These are phyloP conservation scores for Yamadazyma akitaensis DNA, from an alignment of 805 yeast genomes.

Conservation along the genomic window DNA sequence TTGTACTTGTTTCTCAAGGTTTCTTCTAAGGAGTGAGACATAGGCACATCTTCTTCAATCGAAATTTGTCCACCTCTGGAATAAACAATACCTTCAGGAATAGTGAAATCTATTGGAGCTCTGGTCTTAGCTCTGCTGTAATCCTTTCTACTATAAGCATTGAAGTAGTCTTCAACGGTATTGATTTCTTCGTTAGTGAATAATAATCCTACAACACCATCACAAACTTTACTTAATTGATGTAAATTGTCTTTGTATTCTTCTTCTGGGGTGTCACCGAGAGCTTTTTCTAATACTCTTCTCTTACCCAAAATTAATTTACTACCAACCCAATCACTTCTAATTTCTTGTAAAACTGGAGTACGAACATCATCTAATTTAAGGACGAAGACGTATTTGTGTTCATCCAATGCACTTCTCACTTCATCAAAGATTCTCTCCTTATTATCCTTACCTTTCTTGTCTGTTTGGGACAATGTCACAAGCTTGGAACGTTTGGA, in stretches of 20 bases:
- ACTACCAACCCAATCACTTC: slow-evolving; percentile 91
- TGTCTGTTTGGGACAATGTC: slow-evolving; percentile 92
- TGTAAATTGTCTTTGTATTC: slow-evolving; percentile 86
- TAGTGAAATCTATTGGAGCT: slow-evolving; percentile 76
- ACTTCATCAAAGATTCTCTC: slow-evolving; percentile 88
- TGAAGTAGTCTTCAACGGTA: slow-evolving; percentile 87
- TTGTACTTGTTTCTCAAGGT: slow-evolving; percentile 85
- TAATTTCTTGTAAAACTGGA: slow-evolving; percentile 88
- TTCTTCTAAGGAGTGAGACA: slow-evolving; percentile 94
- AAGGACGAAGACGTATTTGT: slow-evolving; percentile 79
- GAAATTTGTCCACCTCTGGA: slow-evolving; percentile 95
- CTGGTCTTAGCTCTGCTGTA: slow-evolving; percentile 85
- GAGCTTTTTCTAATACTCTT: slow-evolving; percentile 87
- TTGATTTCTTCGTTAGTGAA: slow-evolving; percentile 87
- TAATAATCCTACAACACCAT: slow-evolving; percentile 83
- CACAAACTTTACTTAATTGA: slow-evolving; percentile 57
- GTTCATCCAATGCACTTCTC: slow-evolving; percentile 74
- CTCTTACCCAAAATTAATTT: slow-evolving; percentile 87
- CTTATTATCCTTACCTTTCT: slow-evolving; percentile 91
- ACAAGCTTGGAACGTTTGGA: slow-evolving; percentile 95
- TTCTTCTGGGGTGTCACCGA: slow-evolving; percentile 83
- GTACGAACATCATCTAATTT: slow-evolving; percentile 91
- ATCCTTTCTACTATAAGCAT: slow-evolving; percentile 72
- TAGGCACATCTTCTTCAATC: slow-evolving; percentile 89
- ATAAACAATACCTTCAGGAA: slow-evolving; percentile 89